Conservation (phyloP, 1,139 yeast species). For the Meyerozyma carpophila region DNA sequence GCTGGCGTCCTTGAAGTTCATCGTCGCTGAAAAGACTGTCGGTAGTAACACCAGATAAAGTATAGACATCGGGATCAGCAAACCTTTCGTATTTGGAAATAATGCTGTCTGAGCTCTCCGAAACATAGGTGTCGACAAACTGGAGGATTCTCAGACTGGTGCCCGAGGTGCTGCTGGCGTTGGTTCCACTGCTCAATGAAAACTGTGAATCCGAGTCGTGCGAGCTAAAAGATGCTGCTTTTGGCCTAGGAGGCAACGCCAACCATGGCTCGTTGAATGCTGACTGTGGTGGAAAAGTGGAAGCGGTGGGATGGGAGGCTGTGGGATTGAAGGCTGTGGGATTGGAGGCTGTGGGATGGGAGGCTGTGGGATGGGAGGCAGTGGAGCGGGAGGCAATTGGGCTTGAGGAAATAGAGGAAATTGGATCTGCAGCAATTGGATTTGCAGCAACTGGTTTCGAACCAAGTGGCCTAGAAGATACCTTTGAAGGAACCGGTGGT, state of each 20-base stretch:
- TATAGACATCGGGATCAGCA: background rate
- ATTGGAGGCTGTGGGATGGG: too few species aligned
- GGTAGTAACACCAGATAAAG: background rate
- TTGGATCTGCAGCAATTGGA: too few species aligned
- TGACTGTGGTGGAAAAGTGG: background rate
- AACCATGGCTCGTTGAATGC: background rate
- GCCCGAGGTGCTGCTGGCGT: background rate
- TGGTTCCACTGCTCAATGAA: background rate
- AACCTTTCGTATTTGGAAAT: background rate
- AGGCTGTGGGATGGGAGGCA: background rate
- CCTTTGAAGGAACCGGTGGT: too few species aligned
- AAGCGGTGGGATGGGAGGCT: too few species aligned
- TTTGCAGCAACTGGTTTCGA: too few species aligned
- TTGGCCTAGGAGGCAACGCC: background rate
- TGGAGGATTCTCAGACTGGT: slow-evolving; percentile 1
- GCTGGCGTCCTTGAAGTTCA: background rate
- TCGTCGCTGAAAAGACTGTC: slow-evolving; percentile 1
- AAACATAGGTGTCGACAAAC: slow-evolving; percentile 3
- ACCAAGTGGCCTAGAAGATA: too few species aligned
- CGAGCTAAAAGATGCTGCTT: background rate
- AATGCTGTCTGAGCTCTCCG: background rate
- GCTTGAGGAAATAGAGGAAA: too few species aligned
- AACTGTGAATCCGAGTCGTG: background rate
- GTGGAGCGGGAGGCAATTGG: too few species aligned
- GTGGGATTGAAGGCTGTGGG: background rate